Conservation (phyloP, 2,329 filamentous ascomycete genomes). For the Aureobasidium vineae region DNA sequence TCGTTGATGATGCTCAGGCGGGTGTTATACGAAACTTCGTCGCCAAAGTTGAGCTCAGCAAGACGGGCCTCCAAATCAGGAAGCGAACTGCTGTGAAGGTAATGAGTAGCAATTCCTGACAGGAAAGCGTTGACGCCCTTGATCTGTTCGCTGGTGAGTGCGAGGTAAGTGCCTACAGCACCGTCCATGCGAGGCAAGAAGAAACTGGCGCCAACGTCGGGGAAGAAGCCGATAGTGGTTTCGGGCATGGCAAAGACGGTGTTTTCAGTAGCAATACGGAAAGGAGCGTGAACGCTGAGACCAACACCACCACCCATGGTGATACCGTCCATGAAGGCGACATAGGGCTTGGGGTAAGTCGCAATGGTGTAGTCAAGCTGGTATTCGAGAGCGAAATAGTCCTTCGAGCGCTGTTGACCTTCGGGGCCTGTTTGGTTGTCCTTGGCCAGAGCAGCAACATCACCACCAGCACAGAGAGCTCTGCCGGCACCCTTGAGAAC, state of each 20-base stretch:
- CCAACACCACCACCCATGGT: conserved; percentile 99
- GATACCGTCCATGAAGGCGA: conserved; percentile 95
- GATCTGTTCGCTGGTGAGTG: conserved; percentile 81
- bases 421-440: conserved; percentile 66
- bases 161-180: conserved; percentile 84
- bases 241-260: conserved; percentile 98
- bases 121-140: conserved; percentile 85
- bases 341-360: conserved; percentile 87
- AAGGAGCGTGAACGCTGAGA: conserved; percentile 88
- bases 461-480: conserved; percentile 90
- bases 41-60: conserved; percentile 83
- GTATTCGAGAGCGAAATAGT: conserved; percentile 96
- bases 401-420: conserved; percentile 70
- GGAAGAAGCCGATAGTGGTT: conserved; percentile 98
- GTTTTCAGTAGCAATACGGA: conserved; percentile 93
- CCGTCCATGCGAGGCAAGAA: conserved; percentile 91
- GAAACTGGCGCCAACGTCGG: conserved; percentile 94
- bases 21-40: conserved; percentile 62
- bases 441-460: conserved; percentile 75
- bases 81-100: conserved; percentile 85
- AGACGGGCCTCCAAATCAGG: conserved; percentile 78
- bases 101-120: conserved; percentile 90
- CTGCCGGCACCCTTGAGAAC: conserved; percentile 87
- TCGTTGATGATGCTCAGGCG: conserved; percentile 73
- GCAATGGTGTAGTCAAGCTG: conserved; percentile 93